Evolutionary conservation across 2,329 filamentous ascomycete genomes (phyloP), one percentile per base, ranked within the genome.

Genomic region (Mollisia scopiformis): DNA sequence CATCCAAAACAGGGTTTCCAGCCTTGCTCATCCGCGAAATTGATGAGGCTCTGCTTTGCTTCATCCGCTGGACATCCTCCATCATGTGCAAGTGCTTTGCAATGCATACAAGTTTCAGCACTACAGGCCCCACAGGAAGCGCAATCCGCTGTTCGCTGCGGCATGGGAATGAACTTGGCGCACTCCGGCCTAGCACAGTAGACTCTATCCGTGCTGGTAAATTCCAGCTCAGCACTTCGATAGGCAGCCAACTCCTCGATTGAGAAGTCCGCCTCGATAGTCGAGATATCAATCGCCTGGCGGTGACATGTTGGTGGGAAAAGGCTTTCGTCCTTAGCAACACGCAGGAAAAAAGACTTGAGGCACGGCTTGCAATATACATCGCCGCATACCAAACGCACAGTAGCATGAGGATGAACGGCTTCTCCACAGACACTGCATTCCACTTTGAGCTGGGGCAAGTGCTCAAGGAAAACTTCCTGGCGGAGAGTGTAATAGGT

Each of bases 301-400:
- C 60, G 55, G 43, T 66, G 63, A 59, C 65, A 69, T 61, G 46
- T 68, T 62, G 62, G 64, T 55, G 63, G 65, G 49, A 68, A 68
- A 47, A 67, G 60, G 56, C 33, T 61, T 64, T 69, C 65, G 54
- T 68, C 60, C 53, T 68, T 68, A 27, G 63, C 43, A 62, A 63
- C 59, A 55, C 63, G 65, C 33, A 67, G 28, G 55, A 67, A 67
- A 47, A 66, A 63, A 50, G 59, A 63, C 54, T 66, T 69, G 46
- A 69, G 65, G 59, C 66, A 69, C 33, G 61, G 50, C 55, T 66
- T 68, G 57, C 63, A 69, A 62, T 68, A 67, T 46, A 67, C 21
- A 64, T 67, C 63, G 37, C 28, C 55, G 55, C 62, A 68, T 57
- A n/a, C 59, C 56, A 69, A 62, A 61, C 60, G 60, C 43, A 68